phyloP scores from a whole-genome alignment of 2,329 filamentous ascomycete species.

The Didymella segeticola region DNA sequence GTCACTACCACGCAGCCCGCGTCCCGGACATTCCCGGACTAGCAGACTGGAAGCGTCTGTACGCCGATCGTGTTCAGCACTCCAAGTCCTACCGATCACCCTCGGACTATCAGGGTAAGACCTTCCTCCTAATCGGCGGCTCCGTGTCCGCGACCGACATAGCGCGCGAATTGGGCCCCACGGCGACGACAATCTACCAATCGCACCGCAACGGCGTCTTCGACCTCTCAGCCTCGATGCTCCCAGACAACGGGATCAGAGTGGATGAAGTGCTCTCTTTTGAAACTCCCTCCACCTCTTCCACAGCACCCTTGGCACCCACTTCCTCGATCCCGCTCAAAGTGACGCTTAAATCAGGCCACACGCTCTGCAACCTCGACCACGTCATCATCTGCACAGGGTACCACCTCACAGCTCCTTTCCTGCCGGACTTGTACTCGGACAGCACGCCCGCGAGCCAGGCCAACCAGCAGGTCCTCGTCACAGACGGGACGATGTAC shows the following conservation, averaged over 20 bases:
- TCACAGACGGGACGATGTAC: constrained; percentile 68
- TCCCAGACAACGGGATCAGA: constrained; percentile 62
- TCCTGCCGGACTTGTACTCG: constrained; percentile 61
- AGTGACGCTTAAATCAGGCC: constrained; percentile 62
- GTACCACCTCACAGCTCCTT: constrained; percentile 72
- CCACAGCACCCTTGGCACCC: constrained; percentile 6
- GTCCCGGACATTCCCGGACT: constrained; percentile 59
- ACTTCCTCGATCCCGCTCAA: constrained; percentile 56
- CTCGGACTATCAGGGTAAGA: constrained; percentile 61
- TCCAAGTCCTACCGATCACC: constrained; percentile 61
- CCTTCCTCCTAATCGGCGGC: constrained; percentile 63
- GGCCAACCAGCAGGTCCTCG: constrained; percentile 61
- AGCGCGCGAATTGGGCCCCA: constrained; percentile 57
- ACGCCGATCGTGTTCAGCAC: constrained; percentile 56
- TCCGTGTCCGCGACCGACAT: constrained; percentile 64
- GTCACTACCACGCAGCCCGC: constrained; percentile 61
- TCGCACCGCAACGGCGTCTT: constrained; percentile 67
- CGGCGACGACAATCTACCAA: constrained; percentile 58
- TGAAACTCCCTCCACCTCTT: constrained; percentile 25
- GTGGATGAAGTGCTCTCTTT: constrained; percentile 62
- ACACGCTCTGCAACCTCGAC: constrained; percentile 63
- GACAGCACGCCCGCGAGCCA: constrained; percentile 53
- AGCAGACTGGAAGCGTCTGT: constrained; percentile 54
- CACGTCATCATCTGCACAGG: constrained; percentile 71
- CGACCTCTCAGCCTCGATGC: constrained; percentile 61